These are phyloP conservation scores for Chaetothyriales sp. DNA, from an alignment of 2,329 filamentous ascomycete species.

Conservation along the genomic window DNA sequence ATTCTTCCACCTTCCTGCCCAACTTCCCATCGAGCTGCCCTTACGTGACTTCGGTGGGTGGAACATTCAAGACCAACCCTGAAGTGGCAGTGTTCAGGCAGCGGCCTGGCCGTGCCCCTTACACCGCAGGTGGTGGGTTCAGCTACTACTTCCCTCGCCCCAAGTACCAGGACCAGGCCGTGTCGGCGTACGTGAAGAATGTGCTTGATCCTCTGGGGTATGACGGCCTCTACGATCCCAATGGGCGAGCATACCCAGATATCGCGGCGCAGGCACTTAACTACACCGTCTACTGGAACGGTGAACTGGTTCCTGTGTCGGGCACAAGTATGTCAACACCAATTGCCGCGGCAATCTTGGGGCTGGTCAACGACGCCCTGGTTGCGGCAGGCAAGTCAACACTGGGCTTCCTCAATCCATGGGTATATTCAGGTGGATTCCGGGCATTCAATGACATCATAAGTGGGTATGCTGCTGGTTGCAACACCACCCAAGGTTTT, in stretches of 20 bases:
- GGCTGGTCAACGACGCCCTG: constrained; percentile 48
- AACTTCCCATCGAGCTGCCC: constrained; percentile 54
- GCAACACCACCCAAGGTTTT: constrained; percentile 21
- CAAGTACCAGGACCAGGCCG: constrained; percentile 31
- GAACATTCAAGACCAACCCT: constrained; percentile 34
- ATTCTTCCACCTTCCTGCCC: constrained; percentile 41
- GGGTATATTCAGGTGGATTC: constrained; percentile 38
- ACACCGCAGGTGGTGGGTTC: constrained; percentile 36
- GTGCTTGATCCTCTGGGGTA: constrained; percentile 24
- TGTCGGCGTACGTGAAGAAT: constrained; percentile 30
- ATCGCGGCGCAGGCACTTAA: constrained; percentile 44
- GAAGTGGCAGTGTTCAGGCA: constrained; percentile 34
- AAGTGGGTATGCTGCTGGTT: constrained; percentile 22
- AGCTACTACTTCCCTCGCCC: constrained; percentile 36
- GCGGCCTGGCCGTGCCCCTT: constrained; percentile 22
- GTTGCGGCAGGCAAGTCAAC: constrained; percentile 34
- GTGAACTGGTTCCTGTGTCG: constrained; percentile 22
- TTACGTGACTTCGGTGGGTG: constrained; percentile 53
- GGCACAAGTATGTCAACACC: constrained; percentile 41
- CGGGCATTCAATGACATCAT: constrained; percentile 35
- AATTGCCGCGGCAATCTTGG: constrained; percentile 42
- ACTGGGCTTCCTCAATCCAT: constrained; percentile 47
- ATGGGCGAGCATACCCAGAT: constrained; percentile 40
- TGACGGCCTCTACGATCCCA: constrained; percentile 35
- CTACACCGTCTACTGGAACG: constrained; percentile 31